These are phyloP conservation scores for Penicillium italicum DNA, from an alignment of 2,329 filamentous ascomycete species.

Conservation along the genomic window DNA sequence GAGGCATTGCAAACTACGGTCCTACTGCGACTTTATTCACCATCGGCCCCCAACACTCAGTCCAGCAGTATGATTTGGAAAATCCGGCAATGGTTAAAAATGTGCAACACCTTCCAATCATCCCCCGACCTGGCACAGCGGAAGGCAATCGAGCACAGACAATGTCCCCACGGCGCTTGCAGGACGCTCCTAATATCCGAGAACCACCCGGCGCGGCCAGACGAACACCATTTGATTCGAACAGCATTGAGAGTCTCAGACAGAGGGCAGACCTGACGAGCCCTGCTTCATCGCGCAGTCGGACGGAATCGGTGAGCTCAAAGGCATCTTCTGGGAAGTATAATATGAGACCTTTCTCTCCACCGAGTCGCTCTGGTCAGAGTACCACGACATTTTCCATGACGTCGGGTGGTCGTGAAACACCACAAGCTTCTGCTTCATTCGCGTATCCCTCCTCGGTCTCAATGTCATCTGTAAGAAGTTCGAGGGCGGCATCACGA, in stretches of 20 bases:
- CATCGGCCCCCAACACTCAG: constrained; percentile 77
- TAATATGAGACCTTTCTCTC: constrained; percentile 38
- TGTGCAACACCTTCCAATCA: constrained; percentile 77
- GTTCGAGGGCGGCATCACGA: constrained; percentile 56
- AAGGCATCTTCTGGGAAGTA: constrained; percentile 51
- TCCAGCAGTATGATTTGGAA: constrained; percentile 94
- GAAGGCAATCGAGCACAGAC: constrained; percentile 53
- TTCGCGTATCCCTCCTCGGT: constrained; percentile 41
- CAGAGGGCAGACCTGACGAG: constrained; percentile 63
- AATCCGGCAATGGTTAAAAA: constrained; percentile 79
- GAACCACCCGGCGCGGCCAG: constrained; percentile 67
- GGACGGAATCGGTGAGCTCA: constrained; percentile 60
- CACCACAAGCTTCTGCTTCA: constrained; percentile 44
- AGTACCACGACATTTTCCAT: constrained; percentile 48
- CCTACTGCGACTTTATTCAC: constrained; percentile 91
- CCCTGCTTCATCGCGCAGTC: constrained; percentile 60
- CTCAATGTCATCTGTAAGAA: constrained; percentile 48
- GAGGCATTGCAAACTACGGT: constrained; percentile 81
- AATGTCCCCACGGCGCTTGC: constrained; percentile 31
- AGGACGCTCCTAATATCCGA: constrained; percentile 55
- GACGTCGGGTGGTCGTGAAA: constrained; percentile 35
- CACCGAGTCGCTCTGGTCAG: constrained; percentile 41
- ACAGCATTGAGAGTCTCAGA: constrained; percentile 59
- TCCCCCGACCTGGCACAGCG: constrained; percentile 75
- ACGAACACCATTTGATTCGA: constrained; percentile 69